Evolutionary conservation across 2,329 filamentous ascomycete species (phyloP), one percentile per base, ranked within the genome.

Genomic region (Thielaviopsis ethacetica): DNA sequence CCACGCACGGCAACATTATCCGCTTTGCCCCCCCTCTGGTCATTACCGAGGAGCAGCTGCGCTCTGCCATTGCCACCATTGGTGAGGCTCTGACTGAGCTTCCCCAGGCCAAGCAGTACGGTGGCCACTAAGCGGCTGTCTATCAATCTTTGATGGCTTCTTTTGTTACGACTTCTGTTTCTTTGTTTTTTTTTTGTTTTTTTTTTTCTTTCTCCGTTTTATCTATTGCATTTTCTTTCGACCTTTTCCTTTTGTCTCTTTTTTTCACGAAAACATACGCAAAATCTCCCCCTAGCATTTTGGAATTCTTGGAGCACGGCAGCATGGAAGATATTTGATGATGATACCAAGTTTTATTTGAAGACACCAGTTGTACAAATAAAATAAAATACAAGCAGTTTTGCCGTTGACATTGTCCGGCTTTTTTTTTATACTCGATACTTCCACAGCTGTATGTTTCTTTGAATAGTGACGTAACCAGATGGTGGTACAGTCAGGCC

Each of bases 1-100:
- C 93, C 30, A 98, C 93, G 6, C 93, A 98, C 72, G 85, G 95
- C 68, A 96, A 97, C 73, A 97, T 98, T 71, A 98, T 98, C 70
- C 87, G 93, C 60, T 85, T 98, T 62, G 93, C 93, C n/a, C 93
- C 93, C 53, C 93, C 93, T 21, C 77, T 98, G 58, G 90, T 98
- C 64, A 97, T 98, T 67, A 90, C 85, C 26, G 90, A 97, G 68
- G 80, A 85, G 62, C 83, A 98, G 73, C 85, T 98, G 64, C 78
- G 83, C 65, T 80, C 83, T 68, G 86, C 91, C 1, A 70, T 97
- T 58, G 71, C 71, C 57, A 91, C 93, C 67, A 95, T 98, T 68
- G 79, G 83, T 62, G 84, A 91, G 68, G 84, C 91, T 15, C 77
- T 96, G 67, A 76, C 79, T 64, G 91, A 96, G 71, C 78, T 98